Percentiles rank a stretch among this genome's conserved stretches.
Evolutionary conservation across 2,329 filamentous ascomycete genomes (phyloP).

Genomic region (Alternaria conjuncta): DNA sequence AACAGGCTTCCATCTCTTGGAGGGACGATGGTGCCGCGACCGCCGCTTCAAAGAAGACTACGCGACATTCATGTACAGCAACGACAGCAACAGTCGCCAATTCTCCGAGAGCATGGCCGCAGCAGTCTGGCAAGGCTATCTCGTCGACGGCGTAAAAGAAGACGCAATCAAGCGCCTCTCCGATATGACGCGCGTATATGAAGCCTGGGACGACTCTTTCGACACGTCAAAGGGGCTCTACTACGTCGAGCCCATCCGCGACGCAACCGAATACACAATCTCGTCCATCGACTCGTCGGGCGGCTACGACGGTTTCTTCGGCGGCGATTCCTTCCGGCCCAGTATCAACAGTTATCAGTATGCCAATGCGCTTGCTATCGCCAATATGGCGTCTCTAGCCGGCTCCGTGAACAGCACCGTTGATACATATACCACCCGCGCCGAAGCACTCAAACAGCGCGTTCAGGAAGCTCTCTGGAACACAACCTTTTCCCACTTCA

Average conservation of each 20-base stretch:
- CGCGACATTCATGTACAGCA: slow-evolving; percentile 50
- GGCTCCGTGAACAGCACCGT: slow-evolving; percentile 20
- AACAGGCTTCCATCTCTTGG: slow-evolving; percentile 53
- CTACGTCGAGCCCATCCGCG: slow-evolving; percentile 52
- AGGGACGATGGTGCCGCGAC: slow-evolving; percentile 55
- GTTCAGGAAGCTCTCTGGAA: slow-evolving; percentile 54
- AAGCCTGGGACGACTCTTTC: slow-evolving; percentile 49
- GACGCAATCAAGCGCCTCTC: slow-evolving; percentile 42
- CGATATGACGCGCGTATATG: slow-evolving; percentile 48
- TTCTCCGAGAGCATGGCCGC: slow-evolving; percentile 55
- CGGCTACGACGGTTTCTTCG: slow-evolving; percentile 51
- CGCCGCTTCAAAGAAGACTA: slow-evolving; percentile 55
- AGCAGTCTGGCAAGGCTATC: slow-evolving; percentile 49
- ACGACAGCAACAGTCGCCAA: slow-evolving; percentile 51
- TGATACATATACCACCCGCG: slow-evolving; percentile 27
- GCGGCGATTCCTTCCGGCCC: slow-evolving; percentile 52
- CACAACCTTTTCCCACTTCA: slow-evolving; percentile 53
- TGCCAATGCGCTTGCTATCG: slow-evolving; percentile 53
- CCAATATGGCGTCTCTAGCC: slow-evolving; percentile 47
- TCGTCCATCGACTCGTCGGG: slow-evolving; percentile 52
- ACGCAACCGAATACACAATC: slow-evolving; percentile 57
- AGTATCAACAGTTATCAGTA: slow-evolving; percentile 56
- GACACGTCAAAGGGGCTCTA: slow-evolving; percentile 52
- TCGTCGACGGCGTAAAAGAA: slow-evolving; percentile 51
- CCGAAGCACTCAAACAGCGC: slow-evolving; percentile 44